phyloP scores from a whole-genome alignment of 768 basidiomycete species.

The Sporobolomyces phaffii region DNA sequence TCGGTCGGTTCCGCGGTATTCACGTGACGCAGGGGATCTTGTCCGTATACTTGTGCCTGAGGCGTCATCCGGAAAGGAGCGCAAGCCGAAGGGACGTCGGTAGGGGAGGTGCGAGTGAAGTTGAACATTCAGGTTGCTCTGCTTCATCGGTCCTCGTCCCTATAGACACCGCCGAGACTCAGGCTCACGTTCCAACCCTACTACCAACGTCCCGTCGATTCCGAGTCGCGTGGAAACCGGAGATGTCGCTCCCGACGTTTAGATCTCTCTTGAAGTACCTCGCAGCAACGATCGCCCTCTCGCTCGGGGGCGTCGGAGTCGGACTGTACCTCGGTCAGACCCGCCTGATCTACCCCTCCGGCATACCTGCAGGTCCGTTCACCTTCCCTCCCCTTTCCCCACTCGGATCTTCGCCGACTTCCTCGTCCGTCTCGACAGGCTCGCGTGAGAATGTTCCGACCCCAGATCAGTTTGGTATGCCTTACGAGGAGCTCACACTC shows the following conservation, averaged over 20 bases:
- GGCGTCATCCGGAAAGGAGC: too few relatives aligned
- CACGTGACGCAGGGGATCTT: too few relatives aligned
- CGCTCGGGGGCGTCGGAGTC: slow-evolving; percentile 46
- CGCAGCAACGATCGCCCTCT: neutral
- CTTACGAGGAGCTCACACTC: slow-evolving; percentile 69
- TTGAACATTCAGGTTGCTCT: too few relatives aligned
- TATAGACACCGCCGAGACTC: too few relatives aligned
- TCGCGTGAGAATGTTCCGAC: slow-evolving; percentile 69
- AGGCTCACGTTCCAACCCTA: too few relatives aligned
- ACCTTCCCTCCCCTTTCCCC: neutral
- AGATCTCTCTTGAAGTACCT: slow-evolving; percentile 3
- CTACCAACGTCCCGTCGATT: too few relatives aligned
- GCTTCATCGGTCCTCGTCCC: too few relatives aligned
- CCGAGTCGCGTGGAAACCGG: too few relatives aligned
- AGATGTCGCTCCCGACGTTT: slow-evolving; percentile 3
- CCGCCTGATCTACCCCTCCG: slow-evolving; percentile 82
- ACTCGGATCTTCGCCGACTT: neutral
- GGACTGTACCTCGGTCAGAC: slow-evolving; percentile 81
- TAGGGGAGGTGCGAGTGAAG: too few relatives aligned
- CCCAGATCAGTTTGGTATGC: slow-evolving; percentile 64
- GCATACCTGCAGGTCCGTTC: slow-evolving; percentile 51
- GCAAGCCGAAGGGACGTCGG: too few relatives aligned
- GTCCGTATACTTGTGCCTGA: too few relatives aligned
- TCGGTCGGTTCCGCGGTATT: too few relatives aligned
- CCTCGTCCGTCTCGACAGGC: slow-evolving; percentile 50